A percentile compares a stretch with the other conserved stretches of the same genome.
Evolutionary conservation across 2,329 filamentous ascomycete species (phyloP).

Genomic region (Dactylellina leptospora): DNA sequence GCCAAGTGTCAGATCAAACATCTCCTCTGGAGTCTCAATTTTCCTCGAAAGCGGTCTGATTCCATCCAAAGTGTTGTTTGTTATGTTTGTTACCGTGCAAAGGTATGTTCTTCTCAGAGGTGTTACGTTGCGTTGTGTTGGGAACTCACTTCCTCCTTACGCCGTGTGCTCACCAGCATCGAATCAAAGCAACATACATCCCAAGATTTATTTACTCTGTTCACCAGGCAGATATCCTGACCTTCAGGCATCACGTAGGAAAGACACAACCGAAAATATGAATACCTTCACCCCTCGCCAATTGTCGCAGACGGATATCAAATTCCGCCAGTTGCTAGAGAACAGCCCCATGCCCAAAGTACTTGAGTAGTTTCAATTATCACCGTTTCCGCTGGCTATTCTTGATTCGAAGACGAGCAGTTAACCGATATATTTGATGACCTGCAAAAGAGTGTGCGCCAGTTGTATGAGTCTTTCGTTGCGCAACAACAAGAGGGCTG

Average conservation of each 20-base stretch:
- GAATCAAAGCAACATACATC: background rate
- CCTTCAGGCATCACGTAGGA: background rate
- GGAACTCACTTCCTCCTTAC: too few relatives aligned
- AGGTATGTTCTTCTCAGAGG: too few relatives aligned
- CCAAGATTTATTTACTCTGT: background rate
- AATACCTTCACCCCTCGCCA: slow-evolving; percentile 11
- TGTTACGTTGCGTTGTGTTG: too few relatives aligned
- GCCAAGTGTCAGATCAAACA: too few relatives aligned
- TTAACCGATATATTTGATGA: background rate
- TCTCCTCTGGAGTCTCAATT: too few relatives aligned
- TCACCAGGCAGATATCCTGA: background rate
- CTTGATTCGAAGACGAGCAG: background rate
- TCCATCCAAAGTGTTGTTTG: too few relatives aligned
- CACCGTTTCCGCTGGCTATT: background rate
- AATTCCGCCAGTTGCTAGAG: slow-evolving; percentile 34
- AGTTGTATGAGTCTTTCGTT: slow-evolving; percentile 24
- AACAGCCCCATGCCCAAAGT: slow-evolving; percentile 43
- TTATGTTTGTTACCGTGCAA: too few relatives aligned
- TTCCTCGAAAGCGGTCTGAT: too few relatives aligned
- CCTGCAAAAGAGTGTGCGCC: slow-evolving; percentile 15
- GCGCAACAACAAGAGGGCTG: slow-evolving; percentile 3
- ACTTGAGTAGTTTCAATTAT: background rate
- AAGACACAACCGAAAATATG: background rate
- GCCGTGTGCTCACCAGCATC: too few relatives aligned
- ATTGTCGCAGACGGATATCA: slow-evolving; percentile 17